Percentiles rank a stretch among this genome's conserved stretches.
Evolutionary conservation across 805 yeast genomes (phyloP).

Genomic region (Candida sakaeoensis): DNA sequence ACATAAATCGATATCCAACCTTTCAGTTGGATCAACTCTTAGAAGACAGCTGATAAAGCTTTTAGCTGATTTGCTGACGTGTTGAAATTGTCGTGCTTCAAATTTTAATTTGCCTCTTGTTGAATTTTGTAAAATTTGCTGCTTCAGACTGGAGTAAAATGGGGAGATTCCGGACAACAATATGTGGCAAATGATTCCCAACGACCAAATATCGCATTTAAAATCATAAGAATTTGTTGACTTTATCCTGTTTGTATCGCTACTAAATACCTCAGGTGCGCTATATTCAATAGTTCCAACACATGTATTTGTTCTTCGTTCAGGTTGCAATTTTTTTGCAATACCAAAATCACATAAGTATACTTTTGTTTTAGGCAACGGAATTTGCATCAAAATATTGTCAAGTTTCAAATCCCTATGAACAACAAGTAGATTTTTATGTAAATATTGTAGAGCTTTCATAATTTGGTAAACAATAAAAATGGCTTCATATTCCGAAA

Average conservation of each 20-base stretch:
- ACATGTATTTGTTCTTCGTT: constrained; percentile 42
- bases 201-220: constrained; percentile 68
- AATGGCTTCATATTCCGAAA: constrained; percentile 54
- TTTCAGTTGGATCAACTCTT: constrained; percentile 29
- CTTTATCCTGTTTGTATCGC: constrained; percentile 18
- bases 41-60: constrained; percentile 42
- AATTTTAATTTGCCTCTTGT: constrained; percentile 39
- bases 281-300: constrained; percentile 69
- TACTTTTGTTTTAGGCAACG: constrained; percentile 49
- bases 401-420: constrained; percentile 68
- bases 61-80: constrained; percentile 40
- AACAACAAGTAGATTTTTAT: constrained; percentile 45
- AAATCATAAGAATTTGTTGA: constrained; percentile 37
- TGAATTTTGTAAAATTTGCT: constrained; percentile 23
- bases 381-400: constrained; percentile 54
- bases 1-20: constrained; percentile 38
- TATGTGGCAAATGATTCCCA: constrained; percentile 59
- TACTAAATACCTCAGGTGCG: constrained; percentile 61
- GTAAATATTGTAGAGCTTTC: constrained; percentile 54
- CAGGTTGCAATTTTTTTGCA: constrained; percentile 21
- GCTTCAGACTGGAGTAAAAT: constrained; percentile 42
- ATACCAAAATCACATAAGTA: constrained; percentile 69
- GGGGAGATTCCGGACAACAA: constrained; percentile 64
- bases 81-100: constrained; percentile 38
- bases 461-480: constrained; percentile 54